Percentiles rank a stretch among this genome's conserved stretches.
Conservation (phyloP, 2,329 filamentous ascomycete species). For the Aspergillus fijiensis region DNA sequence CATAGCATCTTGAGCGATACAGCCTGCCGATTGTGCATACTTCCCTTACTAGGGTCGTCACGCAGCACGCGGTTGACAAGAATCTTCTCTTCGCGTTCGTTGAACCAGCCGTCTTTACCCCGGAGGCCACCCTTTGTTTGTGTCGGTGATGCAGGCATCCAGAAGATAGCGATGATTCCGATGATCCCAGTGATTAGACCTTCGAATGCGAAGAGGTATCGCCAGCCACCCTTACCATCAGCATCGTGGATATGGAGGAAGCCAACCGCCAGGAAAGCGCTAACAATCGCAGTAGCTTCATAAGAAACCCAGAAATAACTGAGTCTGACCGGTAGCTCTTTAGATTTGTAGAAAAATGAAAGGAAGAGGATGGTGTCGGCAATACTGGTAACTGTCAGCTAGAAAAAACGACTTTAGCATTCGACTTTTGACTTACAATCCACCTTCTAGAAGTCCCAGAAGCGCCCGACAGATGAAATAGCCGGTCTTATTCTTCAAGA, state of each 20-base stretch:
- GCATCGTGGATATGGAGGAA: conserved; percentile 41
- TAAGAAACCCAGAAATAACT: conserved; percentile 71
- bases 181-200: conserved; percentile 55
- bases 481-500: conserved; percentile 46
- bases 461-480: conserved; percentile 48
- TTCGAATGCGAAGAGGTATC: conserved; percentile 45
- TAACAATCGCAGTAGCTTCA: conserved; percentile 46
- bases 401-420: conserved; percentile 26
- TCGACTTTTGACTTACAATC: conserved; percentile 54
- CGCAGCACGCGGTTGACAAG: conserved; percentile 64
- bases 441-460: conserved; percentile 54
- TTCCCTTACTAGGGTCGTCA: conserved; percentile 58
- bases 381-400: conserved; percentile 30
- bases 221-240: conserved; percentile 43
- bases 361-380: conserved; percentile 56
- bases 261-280: conserved; percentile 49
- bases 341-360: conserved; percentile 72
- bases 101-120: conserved; percentile 65
- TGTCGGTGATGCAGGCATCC: conserved; percentile 64
- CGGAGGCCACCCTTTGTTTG: conserved; percentile 63
- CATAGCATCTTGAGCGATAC: conserved; percentile 51
- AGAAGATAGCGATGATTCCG: conserved; percentile 57
- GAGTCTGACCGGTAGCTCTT: conserved; percentile 66
- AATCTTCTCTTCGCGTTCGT: conserved; percentile 66
- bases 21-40: conserved; percentile 61